phyloP scores from a whole-genome alignment of 2,329 filamentous ascomycete species.

The Talaromyces sp. region DNA sequence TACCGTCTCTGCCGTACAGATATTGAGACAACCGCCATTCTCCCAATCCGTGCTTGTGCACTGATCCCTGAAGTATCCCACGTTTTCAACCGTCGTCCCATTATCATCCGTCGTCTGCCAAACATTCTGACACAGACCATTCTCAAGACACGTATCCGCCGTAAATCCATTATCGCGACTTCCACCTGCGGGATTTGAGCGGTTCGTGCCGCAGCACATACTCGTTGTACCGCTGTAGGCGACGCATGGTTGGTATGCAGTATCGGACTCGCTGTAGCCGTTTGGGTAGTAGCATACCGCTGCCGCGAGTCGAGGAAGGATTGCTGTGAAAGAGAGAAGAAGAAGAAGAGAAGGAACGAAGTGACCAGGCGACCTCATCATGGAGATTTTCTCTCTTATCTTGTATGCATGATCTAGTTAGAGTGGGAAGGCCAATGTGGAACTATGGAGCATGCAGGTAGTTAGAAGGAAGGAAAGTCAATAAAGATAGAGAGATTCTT shows the following conservation, averaged over 20 bases:
- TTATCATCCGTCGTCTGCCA: background rate
- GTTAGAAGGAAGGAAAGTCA: background rate
- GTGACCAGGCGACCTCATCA: background rate
- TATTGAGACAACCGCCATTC: conserved; percentile 1
- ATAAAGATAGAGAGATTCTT: background rate
- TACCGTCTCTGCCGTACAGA: conserved; percentile 6
- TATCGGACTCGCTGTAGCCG: background rate
- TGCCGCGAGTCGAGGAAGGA: background rate
- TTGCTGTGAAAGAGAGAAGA: background rate
- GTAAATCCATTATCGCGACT: background rate
- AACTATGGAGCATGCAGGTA: background rate
- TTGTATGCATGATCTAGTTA: background rate
- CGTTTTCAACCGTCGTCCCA: background rate
- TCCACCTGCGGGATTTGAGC: background rate
- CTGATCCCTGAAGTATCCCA: background rate
- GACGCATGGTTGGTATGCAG: conserved; percentile 1
- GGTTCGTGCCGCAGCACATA: conserved; percentile 9
- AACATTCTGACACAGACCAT: background rate
- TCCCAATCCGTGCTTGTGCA: conserved; percentile 1
- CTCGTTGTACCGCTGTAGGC: background rate
- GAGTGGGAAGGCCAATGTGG: background rate
- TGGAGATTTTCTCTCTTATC: background rate
- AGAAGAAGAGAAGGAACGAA: background rate
- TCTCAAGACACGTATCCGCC: conserved; percentile 5
- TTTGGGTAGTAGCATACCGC: background rate